Percentiles rank a stretch among this genome's conserved stretches.
These are phyloP conservation scores for Kodamaea derodonti DNA, from an alignment of 1,139 yeast genomes.

Conservation along the genomic window DNA sequence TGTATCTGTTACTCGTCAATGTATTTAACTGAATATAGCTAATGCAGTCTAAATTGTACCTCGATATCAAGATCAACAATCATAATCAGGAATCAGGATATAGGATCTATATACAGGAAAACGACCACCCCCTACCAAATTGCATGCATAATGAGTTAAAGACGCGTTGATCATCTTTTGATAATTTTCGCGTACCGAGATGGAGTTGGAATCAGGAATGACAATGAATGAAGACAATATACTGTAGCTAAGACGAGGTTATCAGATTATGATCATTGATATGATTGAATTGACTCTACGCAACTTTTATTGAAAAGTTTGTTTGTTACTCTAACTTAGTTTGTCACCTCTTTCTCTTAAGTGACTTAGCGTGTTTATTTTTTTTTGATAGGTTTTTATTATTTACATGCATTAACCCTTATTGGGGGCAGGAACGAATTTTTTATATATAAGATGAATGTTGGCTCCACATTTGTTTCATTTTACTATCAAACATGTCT, in stretches of 20 bases:
- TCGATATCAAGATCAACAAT: not conserved
- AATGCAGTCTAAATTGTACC: not conserved
- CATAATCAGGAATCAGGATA: not conserved
- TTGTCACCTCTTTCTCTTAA: too few relatives aligned
- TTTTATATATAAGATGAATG: not conserved
- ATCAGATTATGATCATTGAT: too few relatives aligned
- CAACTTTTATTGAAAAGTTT: too few relatives aligned
- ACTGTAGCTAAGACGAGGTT: too few relatives aligned
- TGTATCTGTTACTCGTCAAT: too few relatives aligned
- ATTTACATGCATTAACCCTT: not conserved
- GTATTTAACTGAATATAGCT: not conserved
- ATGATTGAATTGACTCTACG: too few relatives aligned
- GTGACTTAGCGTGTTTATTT: constrained; percentile 1
- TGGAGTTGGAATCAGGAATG: too few relatives aligned
- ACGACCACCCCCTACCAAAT: not conserved
- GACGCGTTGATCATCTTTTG: too few relatives aligned
- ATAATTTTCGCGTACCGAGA: too few relatives aligned
- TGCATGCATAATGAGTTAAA: too few relatives aligned
- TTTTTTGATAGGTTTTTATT: not conserved
- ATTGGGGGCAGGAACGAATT: not conserved
- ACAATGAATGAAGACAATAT: too few relatives aligned
- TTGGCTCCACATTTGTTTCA: not conserved
- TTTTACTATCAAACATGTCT: constrained; percentile 33
- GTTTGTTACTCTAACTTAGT: too few relatives aligned
- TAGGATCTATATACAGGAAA: not conserved